These are phyloP conservation scores for Geotrichum candidum DNA, from an alignment of 1,139 yeast genomes.

Conservation along the genomic window DNA sequence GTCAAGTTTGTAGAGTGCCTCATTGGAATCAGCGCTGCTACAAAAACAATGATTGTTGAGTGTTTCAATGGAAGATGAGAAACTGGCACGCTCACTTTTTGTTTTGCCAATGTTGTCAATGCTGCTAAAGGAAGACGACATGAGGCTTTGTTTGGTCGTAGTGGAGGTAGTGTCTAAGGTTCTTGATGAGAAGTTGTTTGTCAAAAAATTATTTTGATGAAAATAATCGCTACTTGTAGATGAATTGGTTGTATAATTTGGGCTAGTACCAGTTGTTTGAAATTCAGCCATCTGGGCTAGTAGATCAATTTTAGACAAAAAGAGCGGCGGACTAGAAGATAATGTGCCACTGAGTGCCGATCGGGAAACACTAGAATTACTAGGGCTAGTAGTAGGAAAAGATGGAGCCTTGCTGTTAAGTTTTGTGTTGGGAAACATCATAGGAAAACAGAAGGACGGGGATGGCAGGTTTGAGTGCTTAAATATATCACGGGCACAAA, in stretches of 20 bases:
- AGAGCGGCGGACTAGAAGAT: neutral
- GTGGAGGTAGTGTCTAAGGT: neutral
- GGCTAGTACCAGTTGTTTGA: neutral
- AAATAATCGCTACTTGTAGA: neutral
- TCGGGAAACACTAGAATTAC: neutral
- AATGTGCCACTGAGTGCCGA: neutral
- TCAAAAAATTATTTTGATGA: neutral
- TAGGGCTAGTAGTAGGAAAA: neutral
- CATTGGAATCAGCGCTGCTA: neutral
- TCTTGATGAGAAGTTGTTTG: neutral
- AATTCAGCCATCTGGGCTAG: constrained; percentile 8
- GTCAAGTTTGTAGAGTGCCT: neutral
- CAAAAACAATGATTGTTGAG: neutral
- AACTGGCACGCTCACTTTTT: neutral
- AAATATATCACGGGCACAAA: neutral
- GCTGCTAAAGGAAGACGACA: neutral
- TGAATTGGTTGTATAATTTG: neutral
- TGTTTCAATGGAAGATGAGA: neutral
- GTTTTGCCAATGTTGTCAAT: neutral
- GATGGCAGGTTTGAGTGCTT: neutral
- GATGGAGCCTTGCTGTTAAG: neutral
- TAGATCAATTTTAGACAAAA: constrained; percentile 7
- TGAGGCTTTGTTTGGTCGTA: neutral
- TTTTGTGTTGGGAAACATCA: neutral
- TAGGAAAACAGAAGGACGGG: neutral